Base-by-base conservation (phyloP, 2,329 filamentous ascomycete genomes). In the Ophiocordyceps camponoti-floridani region DNA sequence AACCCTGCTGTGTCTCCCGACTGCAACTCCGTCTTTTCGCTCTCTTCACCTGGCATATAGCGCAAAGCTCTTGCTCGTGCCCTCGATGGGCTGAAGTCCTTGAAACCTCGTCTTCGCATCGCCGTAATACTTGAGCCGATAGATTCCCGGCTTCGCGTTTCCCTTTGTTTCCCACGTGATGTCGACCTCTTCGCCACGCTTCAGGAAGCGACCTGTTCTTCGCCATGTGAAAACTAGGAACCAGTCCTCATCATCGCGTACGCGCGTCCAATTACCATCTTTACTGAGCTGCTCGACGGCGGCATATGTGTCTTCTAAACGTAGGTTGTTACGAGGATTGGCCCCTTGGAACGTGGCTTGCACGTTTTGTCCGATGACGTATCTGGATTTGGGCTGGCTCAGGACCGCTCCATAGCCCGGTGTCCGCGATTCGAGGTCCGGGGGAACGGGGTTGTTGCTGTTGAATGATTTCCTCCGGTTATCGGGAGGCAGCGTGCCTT, bases 251-350 rank as follows among this genome's bases (percentile, higher is more conserved):
- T 95, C 89, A 47, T 79, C 75, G 13, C 77, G 70, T 2, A 91
- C 72, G 33, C 66, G 68, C 6, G 60, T 63, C 89, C 89, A 95
- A 0, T 45, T 46, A 2, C 52, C 54, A 11, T 56, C 64, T 26
- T 56, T 55, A 53, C 50, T 57, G 42, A 75, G 67, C 54, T 68
- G 68, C 65, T 95, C 87, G 0, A 95, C 73, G 0, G 82, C 75
- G 0, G 80, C 79, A 59, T 78, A 95, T 0, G 86, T 94, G 4
- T 69, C 71, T 54, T 84, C 88, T 1, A 85, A 74, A 2, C 78
- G 75, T 23, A 95, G 73, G 50, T 94, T 83, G 59, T 95, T 95
- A 18, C 89, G 75, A 14, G 89, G 89, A 54, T 94, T 94, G 0
- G 88, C 88, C 12, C 81, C 89, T 2, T 89, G 75, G 58, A 95